A percentile compares a stretch with the other conserved stretches of the same genome.
Conservation (phyloP, 257 asterid species). For the Lithospermum erythrorhizon region DNA sequence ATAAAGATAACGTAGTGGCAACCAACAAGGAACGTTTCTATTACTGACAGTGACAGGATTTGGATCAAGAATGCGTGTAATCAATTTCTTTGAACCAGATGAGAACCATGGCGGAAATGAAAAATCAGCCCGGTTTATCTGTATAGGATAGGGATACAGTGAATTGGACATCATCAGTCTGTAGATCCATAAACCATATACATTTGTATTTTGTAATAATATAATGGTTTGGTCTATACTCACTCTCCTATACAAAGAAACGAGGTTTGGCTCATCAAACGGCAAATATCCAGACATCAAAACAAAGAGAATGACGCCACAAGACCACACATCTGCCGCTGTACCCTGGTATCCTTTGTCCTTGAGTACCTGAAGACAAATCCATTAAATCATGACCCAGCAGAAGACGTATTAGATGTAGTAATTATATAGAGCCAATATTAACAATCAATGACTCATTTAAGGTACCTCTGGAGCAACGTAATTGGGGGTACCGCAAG, state of each 20-base stretch:
- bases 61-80: slow-evolving; percentile 59
- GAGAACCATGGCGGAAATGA: slow-evolving; percentile 69
- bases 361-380: slow-evolving; percentile 40
- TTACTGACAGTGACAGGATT: slow-evolving; percentile 57
- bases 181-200: slow-evolving; percentile 5
- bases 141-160: slow-evolving; percentile 16
- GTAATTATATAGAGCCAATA: background rate
- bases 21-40: background rate
- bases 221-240: slow-evolving; percentile 14
- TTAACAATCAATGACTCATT: background rate
- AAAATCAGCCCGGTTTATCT: slow-evolving; percentile 54
- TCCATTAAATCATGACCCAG: slow-evolving; percentile 18
- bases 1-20: background rate
- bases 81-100: slow-evolving; percentile 45
- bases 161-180: slow-evolving; percentile 4
- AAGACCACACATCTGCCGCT: slow-evolving; percentile 76
- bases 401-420: background rate
- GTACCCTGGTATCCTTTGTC: slow-evolving; percentile 79
- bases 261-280: slow-evolving; percentile 57
- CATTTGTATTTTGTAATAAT: background rate
- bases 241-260: slow-evolving; percentile 48
- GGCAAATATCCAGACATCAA: slow-evolving; percentile 75
- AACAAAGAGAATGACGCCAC: slow-evolving; percentile 82
- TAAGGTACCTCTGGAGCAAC: slow-evolving; percentile 75
- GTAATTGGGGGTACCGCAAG: slow-evolving; percentile 86